These are phyloP conservation scores for Suillus occidentalis DNA, from an alignment of 768 basidiomycete genomes.

Conservation along the genomic window DNA sequence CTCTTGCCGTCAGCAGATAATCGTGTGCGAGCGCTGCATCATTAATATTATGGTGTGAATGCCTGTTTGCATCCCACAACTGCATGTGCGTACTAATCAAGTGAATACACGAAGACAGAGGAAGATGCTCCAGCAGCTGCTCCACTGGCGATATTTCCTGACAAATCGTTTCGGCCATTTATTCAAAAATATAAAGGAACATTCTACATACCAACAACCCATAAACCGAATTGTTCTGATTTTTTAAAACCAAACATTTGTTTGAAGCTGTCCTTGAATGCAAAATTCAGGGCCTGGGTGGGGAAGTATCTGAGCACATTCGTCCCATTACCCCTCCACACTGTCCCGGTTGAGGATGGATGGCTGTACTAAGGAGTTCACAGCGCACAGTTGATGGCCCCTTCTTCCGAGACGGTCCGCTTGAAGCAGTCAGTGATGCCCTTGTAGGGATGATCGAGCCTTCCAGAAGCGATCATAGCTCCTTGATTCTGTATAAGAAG, in stretches of 20 bases:
- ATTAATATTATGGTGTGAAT: not conserved
- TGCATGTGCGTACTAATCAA: conserved; percentile 38
- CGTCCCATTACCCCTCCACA: conserved; percentile 47
- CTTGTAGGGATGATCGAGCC: conserved; percentile 36
- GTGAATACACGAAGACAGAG: conserved; percentile 45
- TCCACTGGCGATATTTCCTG: conserved; percentile 43
- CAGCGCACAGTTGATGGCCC: conserved; percentile 35
- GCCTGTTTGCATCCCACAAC: not conserved
- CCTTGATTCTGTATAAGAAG: conserved; percentile 42
- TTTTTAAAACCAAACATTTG: conserved; percentile 36
- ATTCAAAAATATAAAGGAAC: not conserved
- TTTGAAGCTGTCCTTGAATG: conserved; percentile 48
- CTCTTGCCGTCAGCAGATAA: conserved; percentile 42
- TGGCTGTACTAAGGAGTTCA: conserved; percentile 1
- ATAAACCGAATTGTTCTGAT: conserved; percentile 36
- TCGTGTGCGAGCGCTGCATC: conserved; percentile 39
- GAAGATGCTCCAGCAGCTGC: conserved; percentile 44
- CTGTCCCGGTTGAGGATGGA: conserved; percentile 17
- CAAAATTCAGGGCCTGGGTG: conserved; percentile 47
- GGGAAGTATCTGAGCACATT: conserved; percentile 48
- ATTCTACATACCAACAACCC: conserved; percentile 32
- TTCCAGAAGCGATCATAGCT: conserved; percentile 36
- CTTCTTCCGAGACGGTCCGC: conserved; percentile 37
- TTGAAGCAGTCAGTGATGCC: conserved; percentile 38
- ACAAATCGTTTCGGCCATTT: not conserved